Base-by-base conservation (phyloP, 1,284 basidiomycete species). In the Hemileia vastatrix region DNA sequence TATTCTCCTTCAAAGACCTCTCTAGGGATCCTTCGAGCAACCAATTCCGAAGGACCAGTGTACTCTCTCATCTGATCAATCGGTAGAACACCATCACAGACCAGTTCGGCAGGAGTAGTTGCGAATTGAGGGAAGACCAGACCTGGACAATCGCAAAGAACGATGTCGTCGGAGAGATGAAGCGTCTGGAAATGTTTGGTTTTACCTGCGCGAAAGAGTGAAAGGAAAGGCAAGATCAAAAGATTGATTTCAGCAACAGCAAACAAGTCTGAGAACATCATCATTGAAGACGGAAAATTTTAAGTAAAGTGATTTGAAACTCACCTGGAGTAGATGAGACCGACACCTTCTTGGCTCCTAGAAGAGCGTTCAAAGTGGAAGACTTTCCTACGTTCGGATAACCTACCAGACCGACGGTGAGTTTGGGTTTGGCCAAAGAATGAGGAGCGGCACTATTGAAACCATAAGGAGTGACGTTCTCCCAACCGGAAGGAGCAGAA, bases 31-130 rank as follows among this genome's bases (percentile, higher is more conserved):
- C 74, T 52, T 65, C 70, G 65, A 23, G 74, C 72, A 3, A 76
- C 71, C 23, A 76, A 65, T 62, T 74, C 72, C 21, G 72, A 71
- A 5, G 74, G 74, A 0, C 67, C 74, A 15, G 74, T 75, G 64
- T 72, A 76, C 63, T 76, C 74, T 40, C 73, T 64, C 74, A 76
- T 73, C 65, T 76, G 74, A 55, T 76, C 74, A 62, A 76, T 76
- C 13, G 74, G 74, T 47, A 76, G 57, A 33, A 76, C 72, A 53
- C 74, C 74, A 54, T 76, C 74, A 54, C 67, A 68, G 8, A 76
- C 72, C 31, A 76, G 60, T 47, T 76, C 74, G 2, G 73, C 74
- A 4, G 67, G 64, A 4, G 70, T 72, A 8, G 72, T 73, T 18
- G 74, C 72, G 33, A 76, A 76, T 56, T 74, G 73, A 32, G 74